Percentiles rank a stretch among this genome's conserved stretches.
Evolutionary conservation across 1,284 basidiomycete species (phyloP).

Genomic region (Puccinia polysora): DNA sequence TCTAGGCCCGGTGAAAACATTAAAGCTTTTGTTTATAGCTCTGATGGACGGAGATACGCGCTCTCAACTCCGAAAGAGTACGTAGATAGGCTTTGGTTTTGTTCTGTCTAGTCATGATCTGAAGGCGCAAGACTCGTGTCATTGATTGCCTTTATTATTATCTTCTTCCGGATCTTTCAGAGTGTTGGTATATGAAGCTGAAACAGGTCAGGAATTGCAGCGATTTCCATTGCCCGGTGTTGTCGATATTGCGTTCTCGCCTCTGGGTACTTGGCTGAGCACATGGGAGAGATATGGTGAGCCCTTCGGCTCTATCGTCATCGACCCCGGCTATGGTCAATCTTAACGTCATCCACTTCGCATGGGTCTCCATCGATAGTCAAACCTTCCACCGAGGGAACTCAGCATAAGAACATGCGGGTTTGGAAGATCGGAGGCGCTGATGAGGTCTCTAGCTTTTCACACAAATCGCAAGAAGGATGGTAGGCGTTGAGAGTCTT

Average conservation of each 20-base stretch:
- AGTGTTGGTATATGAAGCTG: slow-evolving; percentile 19
- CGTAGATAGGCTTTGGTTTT: too few species aligned
- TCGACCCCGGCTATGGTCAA: too few species aligned
- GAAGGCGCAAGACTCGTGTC: too few species aligned
- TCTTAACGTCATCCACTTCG: background rate
- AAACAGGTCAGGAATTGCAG: slow-evolving; percentile 47
- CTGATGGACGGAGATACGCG: slow-evolving; percentile 79
- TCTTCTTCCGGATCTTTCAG: background rate
- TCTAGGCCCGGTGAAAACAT: slow-evolving; percentile 63
- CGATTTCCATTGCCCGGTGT: slow-evolving; percentile 60
- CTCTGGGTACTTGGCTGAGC: slow-evolving; percentile 81
- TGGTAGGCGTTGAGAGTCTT: slow-evolving; percentile 57
- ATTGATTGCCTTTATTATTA: slow-evolving; percentile 45
- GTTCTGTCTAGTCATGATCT: too few species aligned
- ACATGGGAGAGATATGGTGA: slow-evolving; percentile 83
- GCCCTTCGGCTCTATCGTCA: slow-evolving; percentile 44
- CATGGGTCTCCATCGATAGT: background rate
- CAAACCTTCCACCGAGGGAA: slow-evolving; percentile 64
- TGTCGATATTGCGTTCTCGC: slow-evolving; percentile 82
- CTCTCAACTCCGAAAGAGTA: slow-evolving; percentile 71
- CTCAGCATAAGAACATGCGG: slow-evolving; percentile 80
- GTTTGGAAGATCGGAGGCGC: slow-evolving; percentile 77
- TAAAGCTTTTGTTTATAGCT: slow-evolving; percentile 75
- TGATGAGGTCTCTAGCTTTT: slow-evolving; percentile 71
- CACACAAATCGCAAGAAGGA: slow-evolving; percentile 74